Conservation (phyloP, 768 basidiomycete species). For the Tulasnella sp. region DNA sequence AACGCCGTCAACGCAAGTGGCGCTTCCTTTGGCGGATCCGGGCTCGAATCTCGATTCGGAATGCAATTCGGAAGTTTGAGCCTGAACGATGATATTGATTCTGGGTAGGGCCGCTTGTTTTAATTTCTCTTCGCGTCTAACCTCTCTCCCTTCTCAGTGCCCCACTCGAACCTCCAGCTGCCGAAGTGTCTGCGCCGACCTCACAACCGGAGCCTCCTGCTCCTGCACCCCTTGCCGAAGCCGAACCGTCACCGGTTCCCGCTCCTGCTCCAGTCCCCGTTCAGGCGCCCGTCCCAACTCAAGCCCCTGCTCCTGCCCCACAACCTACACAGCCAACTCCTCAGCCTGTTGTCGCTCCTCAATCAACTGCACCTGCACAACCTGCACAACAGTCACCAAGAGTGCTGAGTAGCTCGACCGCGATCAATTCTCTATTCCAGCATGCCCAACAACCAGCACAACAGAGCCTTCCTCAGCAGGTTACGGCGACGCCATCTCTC, state of each 20-base stretch:
- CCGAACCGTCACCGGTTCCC: background rate
- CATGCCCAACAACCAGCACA: constrained; percentile 13
- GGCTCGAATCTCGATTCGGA: constrained; percentile 61
- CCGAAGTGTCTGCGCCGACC: constrained; percentile 1
- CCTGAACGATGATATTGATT: constrained; percentile 43
- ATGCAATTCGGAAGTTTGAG: constrained; percentile 87
- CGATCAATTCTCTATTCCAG: constrained; percentile 14
- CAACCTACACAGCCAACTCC: background rate
- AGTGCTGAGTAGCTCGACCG: background rate
- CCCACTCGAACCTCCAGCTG: background rate
- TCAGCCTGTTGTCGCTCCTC: constrained; percentile 1
- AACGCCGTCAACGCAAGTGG: background rate
- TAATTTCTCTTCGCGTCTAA: background rate
- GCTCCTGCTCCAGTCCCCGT: constrained; percentile 1
- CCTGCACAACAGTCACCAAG: background rate
- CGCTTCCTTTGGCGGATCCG: constrained; percentile 29
- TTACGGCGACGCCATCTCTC: background rate
- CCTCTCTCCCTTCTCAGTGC: background rate
- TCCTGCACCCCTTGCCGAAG: background rate
- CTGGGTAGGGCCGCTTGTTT: background rate
- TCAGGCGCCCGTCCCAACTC: background rate
- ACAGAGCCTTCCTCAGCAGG: constrained; percentile 3
- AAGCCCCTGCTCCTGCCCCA: background rate
- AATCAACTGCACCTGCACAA: background rate
- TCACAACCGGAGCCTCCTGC: background rate